Evolutionary conservation across 495 filamentous ascomycete species (phyloP).

Genomic region (Daldinia grandis): DNA sequence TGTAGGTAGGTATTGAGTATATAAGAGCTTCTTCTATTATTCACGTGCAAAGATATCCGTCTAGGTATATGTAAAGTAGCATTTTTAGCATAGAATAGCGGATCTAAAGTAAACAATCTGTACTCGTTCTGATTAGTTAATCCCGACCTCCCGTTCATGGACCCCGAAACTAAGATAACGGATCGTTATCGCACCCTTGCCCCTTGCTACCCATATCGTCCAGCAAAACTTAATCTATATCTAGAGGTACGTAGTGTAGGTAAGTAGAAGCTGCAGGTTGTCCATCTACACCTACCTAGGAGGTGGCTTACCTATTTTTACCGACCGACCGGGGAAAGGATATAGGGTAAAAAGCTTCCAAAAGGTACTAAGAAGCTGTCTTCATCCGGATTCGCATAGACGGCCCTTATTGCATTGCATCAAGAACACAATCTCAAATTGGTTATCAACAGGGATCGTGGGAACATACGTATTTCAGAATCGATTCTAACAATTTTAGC

Average conservation of each 20-base stretch:
- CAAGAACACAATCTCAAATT: not conserved
- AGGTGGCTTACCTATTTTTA: too few species aligned
- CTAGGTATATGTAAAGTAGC: not conserved
- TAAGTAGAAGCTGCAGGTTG: not conserved
- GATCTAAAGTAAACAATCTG: not conserved
- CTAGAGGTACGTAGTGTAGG: too few species aligned
- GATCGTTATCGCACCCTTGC: constrained; percentile 25
- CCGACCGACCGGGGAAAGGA: not conserved
- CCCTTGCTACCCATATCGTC: not conserved
- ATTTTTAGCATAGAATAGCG: not conserved
- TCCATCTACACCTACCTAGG: constrained; percentile 2
- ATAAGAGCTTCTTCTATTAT: not conserved
- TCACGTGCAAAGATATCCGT: not conserved
- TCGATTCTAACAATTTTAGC: not conserved
- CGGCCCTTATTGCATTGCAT: not conserved
- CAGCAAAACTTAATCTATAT: constrained; percentile 34
- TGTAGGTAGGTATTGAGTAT: too few species aligned
- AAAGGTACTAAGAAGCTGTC: not conserved
- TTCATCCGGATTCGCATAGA: not conserved
- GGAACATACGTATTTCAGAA: not conserved
- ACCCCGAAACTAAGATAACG: constrained; percentile 31
- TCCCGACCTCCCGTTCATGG: not conserved
- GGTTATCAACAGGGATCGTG: not conserved
- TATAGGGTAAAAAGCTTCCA: not conserved
- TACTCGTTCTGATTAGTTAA: constrained; percentile 22